A percentile compares a stretch with the other conserved stretches of the same genome.
These are phyloP conservation scores for Sarcomyxa edulis DNA, from an alignment of 768 basidiomycete genomes.

Conservation along the genomic window DNA sequence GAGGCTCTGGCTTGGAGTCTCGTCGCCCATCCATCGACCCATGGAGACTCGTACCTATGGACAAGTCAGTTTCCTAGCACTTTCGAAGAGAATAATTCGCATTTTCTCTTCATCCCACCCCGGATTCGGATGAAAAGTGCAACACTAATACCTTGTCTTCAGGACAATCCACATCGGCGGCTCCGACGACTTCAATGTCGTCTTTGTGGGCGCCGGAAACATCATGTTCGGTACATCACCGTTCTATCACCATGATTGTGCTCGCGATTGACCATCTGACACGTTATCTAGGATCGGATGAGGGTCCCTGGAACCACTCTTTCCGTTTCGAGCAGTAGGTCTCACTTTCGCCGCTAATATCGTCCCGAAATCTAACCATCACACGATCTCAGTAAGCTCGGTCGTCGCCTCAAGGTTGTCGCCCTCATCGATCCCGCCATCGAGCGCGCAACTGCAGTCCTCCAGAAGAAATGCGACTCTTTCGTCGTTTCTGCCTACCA, in stretches of 20 bases:
- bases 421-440: slow-evolving; percentile 90
- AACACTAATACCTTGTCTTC: slow-evolving; percentile 5
- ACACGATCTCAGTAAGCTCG: slow-evolving; percentile 69
- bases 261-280: background rate
- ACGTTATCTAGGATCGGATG: slow-evolving; percentile 58
- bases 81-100: background rate
- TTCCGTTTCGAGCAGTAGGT: slow-evolving; percentile 85
- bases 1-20: slow-evolving; percentile 43
- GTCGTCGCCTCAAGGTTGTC: slow-evolving; percentile 91
- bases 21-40: slow-evolving; percentile 76
- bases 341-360: background rate
- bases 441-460: slow-evolving; percentile 72
- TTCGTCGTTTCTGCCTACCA: slow-evolving; percentile 94
- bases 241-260: slow-evolving; percentile 1
- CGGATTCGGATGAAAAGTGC: slow-evolving; percentile 11
- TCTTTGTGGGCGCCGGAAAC: slow-evolving; percentile 94
- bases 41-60: slow-evolving; percentile 70
- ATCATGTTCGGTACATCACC: slow-evolving; percentile 87
- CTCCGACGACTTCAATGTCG: slow-evolving; percentile 81
- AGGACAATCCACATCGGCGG: slow-evolving; percentile 51
- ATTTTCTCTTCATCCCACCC: slow-evolving; percentile 5
- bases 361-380: slow-evolving; percentile 3
- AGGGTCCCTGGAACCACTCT: slow-evolving; percentile 92
- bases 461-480: slow-evolving; percentile 87
- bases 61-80: slow-evolving; percentile 47